phyloP scores from a whole-genome alignment of 148 eudicot species.

The Polygonum maritimum region DNA sequence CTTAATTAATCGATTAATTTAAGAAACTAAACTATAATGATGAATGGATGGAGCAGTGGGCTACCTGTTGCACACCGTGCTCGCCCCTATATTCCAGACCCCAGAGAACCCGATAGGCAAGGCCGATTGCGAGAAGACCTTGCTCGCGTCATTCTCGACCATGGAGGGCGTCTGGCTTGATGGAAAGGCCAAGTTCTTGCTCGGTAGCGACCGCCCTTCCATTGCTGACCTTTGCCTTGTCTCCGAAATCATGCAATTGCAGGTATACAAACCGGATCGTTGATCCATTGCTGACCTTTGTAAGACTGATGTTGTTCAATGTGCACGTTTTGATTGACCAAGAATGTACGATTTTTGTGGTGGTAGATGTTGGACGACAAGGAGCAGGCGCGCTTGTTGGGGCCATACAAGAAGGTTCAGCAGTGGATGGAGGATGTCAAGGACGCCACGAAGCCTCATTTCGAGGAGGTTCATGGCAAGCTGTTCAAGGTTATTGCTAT shows the following conservation, averaged over 20 bases:
- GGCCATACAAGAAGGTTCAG: constrained; percentile 19
- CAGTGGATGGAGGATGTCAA: constrained; percentile 16
- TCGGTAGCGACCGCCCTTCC: constrained; percentile 21
- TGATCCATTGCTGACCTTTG: no score
- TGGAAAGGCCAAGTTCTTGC: constrained; percentile 15
- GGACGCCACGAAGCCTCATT: constrained; percentile 19
- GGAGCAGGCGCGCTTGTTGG: constrained; percentile 12
- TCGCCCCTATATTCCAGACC: constrained; percentile 20
- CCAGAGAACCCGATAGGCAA: constrained; percentile 10
- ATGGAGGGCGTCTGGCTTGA: constrained; percentile 23
- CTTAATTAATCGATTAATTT: neutral
- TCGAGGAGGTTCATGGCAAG: constrained; percentile 21
- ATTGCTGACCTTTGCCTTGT: constrained; percentile 26
- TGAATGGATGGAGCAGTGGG: constrained; percentile 15
- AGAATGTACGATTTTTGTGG: neutral
- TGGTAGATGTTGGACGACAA: constrained; percentile 20
- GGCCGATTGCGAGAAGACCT: constrained; percentile 12
- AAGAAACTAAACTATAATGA: neutral
- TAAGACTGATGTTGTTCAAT: neutral
- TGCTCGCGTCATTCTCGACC: constrained; percentile 8
- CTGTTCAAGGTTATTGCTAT: constrained; percentile 4
- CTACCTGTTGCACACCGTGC: constrained; percentile 18
- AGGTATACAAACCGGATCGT: constrained; percentile 15
- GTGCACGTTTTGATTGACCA: no score
- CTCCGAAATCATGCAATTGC: constrained; percentile 25